Evolutionary conservation across 306 rosid species (phyloP).

Genomic region (Phaseolus lunatus): DNA sequence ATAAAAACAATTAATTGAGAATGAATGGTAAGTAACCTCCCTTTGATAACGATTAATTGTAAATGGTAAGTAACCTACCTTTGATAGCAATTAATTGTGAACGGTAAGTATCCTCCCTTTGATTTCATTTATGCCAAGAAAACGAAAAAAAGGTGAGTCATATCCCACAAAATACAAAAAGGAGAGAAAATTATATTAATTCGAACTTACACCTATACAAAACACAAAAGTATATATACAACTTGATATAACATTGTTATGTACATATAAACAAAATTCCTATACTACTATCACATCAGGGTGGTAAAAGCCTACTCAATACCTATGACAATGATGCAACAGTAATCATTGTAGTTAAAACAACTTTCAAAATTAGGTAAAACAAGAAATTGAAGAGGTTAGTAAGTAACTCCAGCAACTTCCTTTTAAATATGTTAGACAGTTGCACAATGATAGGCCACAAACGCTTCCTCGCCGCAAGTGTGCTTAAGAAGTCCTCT

Average conservation of each 20-base stretch:
- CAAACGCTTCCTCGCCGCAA: background rate
- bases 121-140: too few relatives aligned
- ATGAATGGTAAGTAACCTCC: too few relatives aligned
- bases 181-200: background rate
- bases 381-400: slow-evolving; percentile 17
- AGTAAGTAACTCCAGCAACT: slow-evolving; percentile 23
- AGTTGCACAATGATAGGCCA: slow-evolving; percentile 21
- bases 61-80: too few relatives aligned
- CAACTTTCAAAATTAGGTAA: slow-evolving; percentile 10
- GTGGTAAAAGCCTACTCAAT: slow-evolving; percentile 15
- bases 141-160: too few relatives aligned
- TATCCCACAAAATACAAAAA: too few relatives aligned
- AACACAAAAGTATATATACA: slow-evolving; percentile 13
- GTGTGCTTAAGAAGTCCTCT: background rate
- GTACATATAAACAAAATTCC: background rate
- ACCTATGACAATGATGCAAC: slow-evolving; percentile 18
- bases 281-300: background rate
- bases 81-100: too few relatives aligned
- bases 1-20: too few relatives aligned
- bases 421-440: slow-evolving; percentile 36
- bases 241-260: slow-evolving; percentile 17
- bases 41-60: too few relatives aligned
- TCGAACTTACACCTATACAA: slow-evolving; percentile 1
- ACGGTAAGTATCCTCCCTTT: too few relatives aligned
- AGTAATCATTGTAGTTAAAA: slow-evolving; percentile 17